Conservation (phyloP, 768 basidiomycete genomes). For the Leccinum rimulosum region DNA sequence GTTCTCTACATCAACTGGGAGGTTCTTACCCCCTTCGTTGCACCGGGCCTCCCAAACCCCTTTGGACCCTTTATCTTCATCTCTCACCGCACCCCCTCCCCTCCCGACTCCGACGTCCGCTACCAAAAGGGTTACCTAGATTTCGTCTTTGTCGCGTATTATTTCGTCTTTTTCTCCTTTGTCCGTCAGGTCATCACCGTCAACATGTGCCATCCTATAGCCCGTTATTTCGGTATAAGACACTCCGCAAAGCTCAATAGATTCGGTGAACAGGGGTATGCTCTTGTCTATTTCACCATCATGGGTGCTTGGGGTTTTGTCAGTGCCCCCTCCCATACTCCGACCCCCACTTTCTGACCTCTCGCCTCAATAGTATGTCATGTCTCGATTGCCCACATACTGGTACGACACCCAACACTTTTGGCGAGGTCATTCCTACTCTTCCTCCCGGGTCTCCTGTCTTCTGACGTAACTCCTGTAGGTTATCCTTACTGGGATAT, state of each 20-base stretch:
- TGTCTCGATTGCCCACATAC: conserved; percentile 77
- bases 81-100: conserved; percentile 56
- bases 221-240: conserved; percentile 66
- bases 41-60: conserved; percentile 60
- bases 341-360: neutral
- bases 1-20: conserved; percentile 68
- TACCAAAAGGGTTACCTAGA: conserved; percentile 78
- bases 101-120: conserved; percentile 51
- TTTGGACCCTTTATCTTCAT: conserved; percentile 71
- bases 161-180: conserved; percentile 88
- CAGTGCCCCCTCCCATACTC: conserved; percentile 26
- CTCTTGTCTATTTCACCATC: conserved; percentile 71
- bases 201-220: conserved; percentile 64
- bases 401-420: conserved; percentile 84
- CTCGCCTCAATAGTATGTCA: conserved; percentile 59
- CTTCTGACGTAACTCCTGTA: conserved; percentile 26
- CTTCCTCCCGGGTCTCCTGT: neutral
- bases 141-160: conserved; percentile 73
- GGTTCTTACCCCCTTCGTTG: conserved; percentile 45
- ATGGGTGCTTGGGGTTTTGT: conserved; percentile 80
- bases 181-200: conserved; percentile 73
- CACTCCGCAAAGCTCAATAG: conserved; percentile 67
- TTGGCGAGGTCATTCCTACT: conserved; percentile 63
- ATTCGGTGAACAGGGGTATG: conserved; percentile 92
- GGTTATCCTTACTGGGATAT: conserved; percentile 91